These are phyloP conservation scores for Ustilago vetiveriae DNA, from an alignment of 1,284 basidiomycete genomes.

Conservation along the genomic window DNA sequence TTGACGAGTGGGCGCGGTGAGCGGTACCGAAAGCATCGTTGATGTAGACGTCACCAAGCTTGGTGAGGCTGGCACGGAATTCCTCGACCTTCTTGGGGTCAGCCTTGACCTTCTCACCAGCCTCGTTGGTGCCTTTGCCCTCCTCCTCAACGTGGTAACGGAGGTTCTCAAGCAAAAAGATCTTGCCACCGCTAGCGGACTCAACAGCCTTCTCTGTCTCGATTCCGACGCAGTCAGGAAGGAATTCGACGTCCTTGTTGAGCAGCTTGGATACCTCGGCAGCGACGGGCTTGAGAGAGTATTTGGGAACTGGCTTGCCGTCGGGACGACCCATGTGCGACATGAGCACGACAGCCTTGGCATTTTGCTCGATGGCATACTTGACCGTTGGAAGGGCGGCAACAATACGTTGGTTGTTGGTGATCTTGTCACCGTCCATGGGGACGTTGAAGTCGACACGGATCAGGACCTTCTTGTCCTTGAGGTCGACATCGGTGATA, in stretches of 20 bases:
- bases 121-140: conserved; percentile 90
- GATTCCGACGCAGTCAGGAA: conserved; percentile 85
- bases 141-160: conserved; percentile 99
- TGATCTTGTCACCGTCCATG: conserved; percentile 83
- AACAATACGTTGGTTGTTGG: conserved; percentile 93
- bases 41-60: conserved; percentile 94
- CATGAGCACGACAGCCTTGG: conserved; percentile 89
- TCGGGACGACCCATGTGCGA: conserved; percentile 98
- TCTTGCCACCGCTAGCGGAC: conserved; percentile 77
- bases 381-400: conserved; percentile 95
- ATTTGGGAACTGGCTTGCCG: conserved; percentile 87
- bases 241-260: conserved; percentile 75
- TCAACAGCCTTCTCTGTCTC: conserved; percentile 82
- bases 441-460: conserved; percentile 96
- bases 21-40: conserved; percentile 99
- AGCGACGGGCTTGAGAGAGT: conserved; percentile 87
- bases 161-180: conserved; percentile 95
- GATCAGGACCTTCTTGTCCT: conserved; percentile 80
- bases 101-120: conserved; percentile 91
- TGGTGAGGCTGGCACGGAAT: conserved; percentile 88
- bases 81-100: conserved; percentile 81
- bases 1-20: conserved; percentile 96
- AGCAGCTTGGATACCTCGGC: conserved; percentile 68
- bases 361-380: conserved; percentile 88
- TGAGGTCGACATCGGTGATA: conserved; percentile 90